phyloP scores from a whole-genome alignment of 2,329 filamentous ascomycete species.

The Phoma herbarum region DNA sequence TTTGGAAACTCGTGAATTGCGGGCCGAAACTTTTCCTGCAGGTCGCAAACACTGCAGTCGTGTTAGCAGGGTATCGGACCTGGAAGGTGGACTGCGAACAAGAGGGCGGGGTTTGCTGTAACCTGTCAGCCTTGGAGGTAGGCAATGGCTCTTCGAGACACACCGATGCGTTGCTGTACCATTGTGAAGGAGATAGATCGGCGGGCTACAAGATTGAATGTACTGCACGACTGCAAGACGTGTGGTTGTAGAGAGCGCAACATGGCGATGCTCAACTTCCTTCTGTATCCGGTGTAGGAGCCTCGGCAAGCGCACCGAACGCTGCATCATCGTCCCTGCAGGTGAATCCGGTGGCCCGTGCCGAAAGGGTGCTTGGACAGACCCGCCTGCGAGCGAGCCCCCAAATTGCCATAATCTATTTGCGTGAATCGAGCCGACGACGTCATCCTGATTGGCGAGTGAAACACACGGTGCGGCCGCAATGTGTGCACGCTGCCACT shows the following conservation, averaged over 20 bases:
- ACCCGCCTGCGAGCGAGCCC: conserved; percentile 24
- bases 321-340: conserved; percentile 22
- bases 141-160: conserved; percentile 6
- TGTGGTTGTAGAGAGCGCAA: conserved; percentile 25
- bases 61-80: conserved; percentile 29
- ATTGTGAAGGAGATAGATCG: conserved; percentile 34
- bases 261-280: conserved; percentile 18
- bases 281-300: conserved; percentile 17
- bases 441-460: conserved; percentile 25
- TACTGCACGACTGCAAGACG: conserved; percentile 8
- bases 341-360: conserved; percentile 13
- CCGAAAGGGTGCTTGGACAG: conserved; percentile 21
- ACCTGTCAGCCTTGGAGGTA: conserved; percentile 32
- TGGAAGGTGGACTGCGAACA: conserved; percentile 40
- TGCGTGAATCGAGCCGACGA: conserved; percentile 8
- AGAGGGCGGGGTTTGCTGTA: conserved; percentile 52
- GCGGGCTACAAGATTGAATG: background rate
- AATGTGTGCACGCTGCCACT: conserved; percentile 3
- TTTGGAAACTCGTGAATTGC: conserved; percentile 87
- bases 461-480: conserved; percentile 8
- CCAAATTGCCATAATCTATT: conserved; percentile 29
- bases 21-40: conserved; percentile 90
- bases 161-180: conserved; percentile 45
- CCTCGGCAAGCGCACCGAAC: conserved; percentile 27
- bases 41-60: conserved; percentile 79